Base-by-base conservation (phyloP, 108 stramenopile genomes). In the Conticribra guillardii region DNA sequence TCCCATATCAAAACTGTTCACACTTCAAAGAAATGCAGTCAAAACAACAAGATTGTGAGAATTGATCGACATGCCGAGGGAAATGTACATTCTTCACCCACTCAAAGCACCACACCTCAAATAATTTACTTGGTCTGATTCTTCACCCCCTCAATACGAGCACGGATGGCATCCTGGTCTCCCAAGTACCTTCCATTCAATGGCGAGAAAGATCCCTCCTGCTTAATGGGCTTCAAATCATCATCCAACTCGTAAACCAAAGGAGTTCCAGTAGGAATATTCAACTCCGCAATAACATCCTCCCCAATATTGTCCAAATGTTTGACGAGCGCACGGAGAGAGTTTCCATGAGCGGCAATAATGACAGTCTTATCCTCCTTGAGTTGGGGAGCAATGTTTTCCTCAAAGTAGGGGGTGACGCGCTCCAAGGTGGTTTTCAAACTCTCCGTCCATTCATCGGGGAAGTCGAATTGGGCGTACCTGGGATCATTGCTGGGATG, bases 321-420 rank as follows among this genome's bases (percentile, higher is more conserved):
- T 82, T 99, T 97, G 46, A 99, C 97, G 30, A 99, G 88, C 1
- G 98, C 98, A 14, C 99, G 94, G 28, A 99, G 85, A 16, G 96
- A 94, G 84, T 99, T 99, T 49, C 99, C 99, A 69, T 99, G 99
- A 14, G 98, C 98, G 24, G 96, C 98, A 80, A 99, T 98, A 7
- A 99, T 67, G 9, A 99, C 78, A 27, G 79, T 90, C 81, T 99
- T 98, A 16, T 98, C 98, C 16, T 69, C 54, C 67, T 93, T 93
- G 75, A 99, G 93, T 55, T 79, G 82, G 5, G 98, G 99, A n/a
- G 71, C 91, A 71, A 99, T 83, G 34, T 81, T 71, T 14, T 84
- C 57, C 24, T 99, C 87, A 96, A 96, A 99, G 60, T 89, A 87
- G 0, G 91, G 85, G 73, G 99, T 79, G 72, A 98, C 96, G 33